Base-by-base conservation (phyloP, 176 grass and related monocot species). In the Lolium rigidum region DNA sequence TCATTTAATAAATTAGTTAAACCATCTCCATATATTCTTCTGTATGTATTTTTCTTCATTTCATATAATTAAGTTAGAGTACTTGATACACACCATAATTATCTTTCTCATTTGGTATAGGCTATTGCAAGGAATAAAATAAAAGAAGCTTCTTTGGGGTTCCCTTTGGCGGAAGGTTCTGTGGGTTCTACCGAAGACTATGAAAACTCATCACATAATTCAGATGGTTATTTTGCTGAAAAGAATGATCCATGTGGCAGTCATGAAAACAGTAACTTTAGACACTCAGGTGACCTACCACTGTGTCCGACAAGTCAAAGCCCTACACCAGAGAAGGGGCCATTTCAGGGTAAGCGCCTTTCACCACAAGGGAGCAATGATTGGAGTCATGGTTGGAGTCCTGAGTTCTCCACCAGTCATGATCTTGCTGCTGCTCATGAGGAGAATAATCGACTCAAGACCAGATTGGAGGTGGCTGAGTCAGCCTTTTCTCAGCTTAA, bases 401-500 rank as follows among this genome's bases (percentile, higher is more conserved):
- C 90, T 54, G 90, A 91, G 70, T 89, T 86, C 60, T 90, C 86
- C 68, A 66, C 73, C 28, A 89, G 84, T 80, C 90, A 92, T 88
- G 92, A 94, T 87, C 79, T 91, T 89, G 61, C 82, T 58, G 82
- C 87, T 79, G 90, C 88, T 85, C 90, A 80, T 94, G 92, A 94
- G 68, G 92, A 99, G 65, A 94, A 91, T 87, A 94, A 89, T 80
- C 85, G 47, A 48, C 87, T 96, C 49, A 99, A 87, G 78, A 78
- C 77, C 74, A 90, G 94, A 82, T 41, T 99, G 90, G 97, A 99
- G 90, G 94, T 92, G 37, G 92, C 97, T 28, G 97, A 96, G 48
- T 94, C 90, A 31, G 85, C 86, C 18, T 99, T 99, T 94, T 91
- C 90, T 85, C 90, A 99, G 79, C 90, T 99, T 25, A 92, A 99